Evolutionary conservation across 768 basidiomycete genomes (phyloP).

Genomic region (Gymnopilus dilepis): DNA sequence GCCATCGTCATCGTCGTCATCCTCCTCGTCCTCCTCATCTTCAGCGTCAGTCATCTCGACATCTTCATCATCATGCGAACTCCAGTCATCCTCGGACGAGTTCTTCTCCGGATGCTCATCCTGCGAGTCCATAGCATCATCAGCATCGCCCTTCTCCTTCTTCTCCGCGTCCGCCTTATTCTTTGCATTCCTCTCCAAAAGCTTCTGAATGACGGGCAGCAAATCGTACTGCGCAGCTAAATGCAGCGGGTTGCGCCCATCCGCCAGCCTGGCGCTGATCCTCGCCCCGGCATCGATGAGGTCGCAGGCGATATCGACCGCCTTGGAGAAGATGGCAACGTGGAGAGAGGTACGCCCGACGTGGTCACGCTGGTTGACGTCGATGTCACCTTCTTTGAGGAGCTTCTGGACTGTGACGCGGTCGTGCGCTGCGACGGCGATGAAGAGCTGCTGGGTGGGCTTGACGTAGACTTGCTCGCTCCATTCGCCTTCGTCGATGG

Average conservation of each 20-base stretch:
- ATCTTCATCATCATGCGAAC: constrained; percentile 46
- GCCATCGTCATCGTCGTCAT: constrained; percentile 35
- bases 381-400: constrained; percentile 42
- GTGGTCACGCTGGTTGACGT: constrained; percentile 61
- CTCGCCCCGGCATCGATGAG: constrained; percentile 61
- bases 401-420: constrained; percentile 42
- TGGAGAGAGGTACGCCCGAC: constrained; percentile 68
- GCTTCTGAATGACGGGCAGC: constrained; percentile 47
- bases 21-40: constrained; percentile 36
- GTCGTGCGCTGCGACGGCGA: constrained; percentile 56
- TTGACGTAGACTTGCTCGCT: constrained; percentile 64
- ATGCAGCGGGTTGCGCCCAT: constrained; percentile 61
- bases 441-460: constrained; percentile 57
- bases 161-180: constrained; percentile 40
- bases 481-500: constrained; percentile 73
- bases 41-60: constrained; percentile 38
- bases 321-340: constrained; percentile 54
- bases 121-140: constrained; percentile 32
- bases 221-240: constrained; percentile 57
- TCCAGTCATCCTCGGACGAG: constrained; percentile 59
- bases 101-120: constrained; percentile 32
- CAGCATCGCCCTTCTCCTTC: constrained; percentile 28
- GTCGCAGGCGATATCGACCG: constrained; percentile 50
- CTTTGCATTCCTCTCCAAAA: constrained; percentile 53
- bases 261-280: constrained; percentile 60